phyloP scores from a whole-genome alignment of 306 rosid genomes.

The Vigna unguiculata region DNA sequence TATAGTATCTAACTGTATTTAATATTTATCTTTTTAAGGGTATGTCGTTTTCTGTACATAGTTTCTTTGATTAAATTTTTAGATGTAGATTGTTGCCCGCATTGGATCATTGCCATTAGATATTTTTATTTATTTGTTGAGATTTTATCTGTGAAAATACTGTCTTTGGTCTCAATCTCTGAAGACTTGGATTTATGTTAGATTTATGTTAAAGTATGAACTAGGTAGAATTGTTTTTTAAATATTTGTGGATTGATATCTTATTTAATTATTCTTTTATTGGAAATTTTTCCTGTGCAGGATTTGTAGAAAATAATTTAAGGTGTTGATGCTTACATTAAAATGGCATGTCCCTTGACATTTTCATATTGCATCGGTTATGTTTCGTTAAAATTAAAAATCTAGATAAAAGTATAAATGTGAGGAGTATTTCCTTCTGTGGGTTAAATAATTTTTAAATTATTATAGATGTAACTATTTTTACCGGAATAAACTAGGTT shows the following conservation, averaged over 20 bases:
- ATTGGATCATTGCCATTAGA: not conserved
- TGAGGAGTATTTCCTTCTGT: too few relatives aligned
- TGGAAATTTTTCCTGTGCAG: not conserved
- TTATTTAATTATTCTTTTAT: not conserved
- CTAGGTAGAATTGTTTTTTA: not conserved
- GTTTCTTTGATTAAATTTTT: not conserved
- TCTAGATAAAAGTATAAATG: too few relatives aligned
- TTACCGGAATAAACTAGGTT: not conserved
- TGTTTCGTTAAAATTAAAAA: not conserved
- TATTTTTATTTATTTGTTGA: not conserved
- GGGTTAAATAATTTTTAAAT: not conserved
- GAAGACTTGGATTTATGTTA: too few relatives aligned
- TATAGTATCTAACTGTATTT: constrained; percentile 41
- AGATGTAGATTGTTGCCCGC: not conserved
- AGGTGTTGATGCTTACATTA: not conserved
- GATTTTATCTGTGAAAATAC: not conserved
- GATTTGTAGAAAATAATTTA: not conserved
- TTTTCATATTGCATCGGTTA: not conserved
- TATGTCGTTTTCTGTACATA: not conserved
- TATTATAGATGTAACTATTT: not conserved
- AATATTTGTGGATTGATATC: not conserved
- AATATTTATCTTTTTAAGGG: constrained; percentile 16
- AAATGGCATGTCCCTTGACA: not conserved
- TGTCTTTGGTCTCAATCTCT: not conserved
- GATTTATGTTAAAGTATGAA: too few relatives aligned